Conservation (phyloP, 148 eudicot genomes). For the Fagopyrum esculentum region DNA sequence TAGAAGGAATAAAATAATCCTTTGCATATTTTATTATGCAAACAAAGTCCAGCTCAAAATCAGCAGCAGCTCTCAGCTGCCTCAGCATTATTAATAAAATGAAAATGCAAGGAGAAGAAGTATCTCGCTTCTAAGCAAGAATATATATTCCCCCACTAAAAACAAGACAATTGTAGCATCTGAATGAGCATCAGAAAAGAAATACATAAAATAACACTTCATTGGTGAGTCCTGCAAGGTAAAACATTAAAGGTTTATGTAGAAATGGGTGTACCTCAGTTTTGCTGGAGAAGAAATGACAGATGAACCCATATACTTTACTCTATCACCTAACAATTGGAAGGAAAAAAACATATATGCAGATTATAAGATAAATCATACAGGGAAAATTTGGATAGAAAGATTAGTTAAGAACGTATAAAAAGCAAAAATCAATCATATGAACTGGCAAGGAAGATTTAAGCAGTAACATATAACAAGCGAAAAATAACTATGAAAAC, state of each 20-base stretch:
- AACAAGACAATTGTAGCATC: not conserved
- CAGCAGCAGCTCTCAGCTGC: not conserved
- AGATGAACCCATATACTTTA: constrained; percentile 61
- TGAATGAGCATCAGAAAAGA: not conserved
- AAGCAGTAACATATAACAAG: not conserved
- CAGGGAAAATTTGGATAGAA: not conserved
- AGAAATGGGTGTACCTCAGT: not conserved
- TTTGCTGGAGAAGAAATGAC: constrained; percentile 22
- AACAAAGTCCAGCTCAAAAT: not conserved
- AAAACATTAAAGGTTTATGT: not conserved
- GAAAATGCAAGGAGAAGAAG: not conserved
- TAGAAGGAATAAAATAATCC: not conserved
- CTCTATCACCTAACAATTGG: constrained; percentile 69
- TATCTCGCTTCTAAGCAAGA: not conserved
- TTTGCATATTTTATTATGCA: not conserved
- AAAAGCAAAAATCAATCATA: no score
- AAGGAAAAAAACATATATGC: not conserved
- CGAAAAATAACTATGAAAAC: not conserved
- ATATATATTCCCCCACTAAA: constrained; percentile 2
- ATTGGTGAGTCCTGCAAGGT: not conserved
- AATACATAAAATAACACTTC: not conserved
- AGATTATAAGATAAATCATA: not conserved
- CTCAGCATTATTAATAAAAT: not conserved
- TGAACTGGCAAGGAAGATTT: not conserved
- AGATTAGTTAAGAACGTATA: no score